A percentile compares a stretch with the other conserved stretches of the same genome.
Conservation (phyloP, 371 early-diverging fungal species). For the Sporodiniella umbellata region DNA sequence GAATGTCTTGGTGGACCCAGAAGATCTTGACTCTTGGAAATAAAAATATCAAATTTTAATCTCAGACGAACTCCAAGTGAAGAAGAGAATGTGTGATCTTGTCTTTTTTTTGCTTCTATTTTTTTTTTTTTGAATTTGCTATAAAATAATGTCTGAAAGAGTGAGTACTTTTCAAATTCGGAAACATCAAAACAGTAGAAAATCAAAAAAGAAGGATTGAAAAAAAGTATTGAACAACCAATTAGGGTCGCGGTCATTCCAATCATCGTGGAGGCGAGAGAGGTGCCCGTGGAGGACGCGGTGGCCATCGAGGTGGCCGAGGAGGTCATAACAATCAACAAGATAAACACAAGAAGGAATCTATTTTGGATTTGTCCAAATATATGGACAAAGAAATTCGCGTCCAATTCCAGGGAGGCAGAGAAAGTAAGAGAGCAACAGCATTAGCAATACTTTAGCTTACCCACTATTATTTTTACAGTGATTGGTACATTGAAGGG, state of each 20-base stretch:
- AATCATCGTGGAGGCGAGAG: constrained; percentile 40
- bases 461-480: constrained; percentile 19
- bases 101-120: not conserved
- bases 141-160: too few species aligned
- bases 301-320: constrained; percentile 52
- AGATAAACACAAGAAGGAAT: constrained; percentile 77
- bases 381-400: constrained; percentile 89
- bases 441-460: not conserved
- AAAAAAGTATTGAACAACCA: too few species aligned
- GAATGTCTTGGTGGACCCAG: constrained; percentile 53
- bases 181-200: too few species aligned
- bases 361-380: constrained; percentile 88
- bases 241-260: constrained; percentile 23
- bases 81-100: too few species aligned
- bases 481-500: constrained; percentile 92
- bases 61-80: too few species aligned
- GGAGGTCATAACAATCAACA: constrained; percentile 40
- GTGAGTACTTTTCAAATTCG: too few species aligned
- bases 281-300: constrained; percentile 54
- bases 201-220: too few species aligned
- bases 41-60: constrained; percentile 7
- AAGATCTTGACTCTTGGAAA: constrained; percentile 54
- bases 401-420: constrained; percentile 92
- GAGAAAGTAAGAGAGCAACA: constrained; percentile 70
- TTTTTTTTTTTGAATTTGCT: too few species aligned